These are phyloP conservation scores for Letharia columbiana DNA, from an alignment of 495 filamentous ascomycete species.

Conservation along the genomic window DNA sequence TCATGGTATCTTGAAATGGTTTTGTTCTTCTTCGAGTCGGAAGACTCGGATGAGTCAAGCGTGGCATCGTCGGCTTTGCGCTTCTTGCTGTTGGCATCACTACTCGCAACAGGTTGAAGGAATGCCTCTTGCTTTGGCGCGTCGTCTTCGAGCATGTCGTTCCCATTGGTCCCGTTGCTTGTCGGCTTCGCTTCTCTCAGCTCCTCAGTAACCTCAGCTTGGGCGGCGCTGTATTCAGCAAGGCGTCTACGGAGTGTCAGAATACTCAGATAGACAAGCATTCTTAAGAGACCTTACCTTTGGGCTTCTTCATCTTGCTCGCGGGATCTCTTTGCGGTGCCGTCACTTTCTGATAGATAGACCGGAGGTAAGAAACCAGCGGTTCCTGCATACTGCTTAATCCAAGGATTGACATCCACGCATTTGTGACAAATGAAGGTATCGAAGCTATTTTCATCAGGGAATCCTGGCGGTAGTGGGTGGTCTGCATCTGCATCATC, in stretches of 20 bases:
- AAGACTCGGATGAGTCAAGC: conserved; percentile 31
- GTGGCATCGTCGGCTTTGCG: conserved; percentile 63
- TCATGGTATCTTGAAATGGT: conserved; percentile 31
- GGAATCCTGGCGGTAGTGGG: conserved; percentile 74
- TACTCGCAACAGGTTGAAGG: conserved; percentile 14
- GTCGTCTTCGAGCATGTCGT: conserved; percentile 16
- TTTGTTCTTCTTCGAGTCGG: conserved; percentile 53
- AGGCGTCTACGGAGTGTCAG: conserved; percentile 1
- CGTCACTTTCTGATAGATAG: conserved; percentile 30
- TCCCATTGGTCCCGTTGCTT: conserved; percentile 3
- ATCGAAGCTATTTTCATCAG: conserved; percentile 78
- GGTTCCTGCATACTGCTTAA: conserved; percentile 80
- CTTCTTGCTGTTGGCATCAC: conserved; percentile 48
- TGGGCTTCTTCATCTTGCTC: not conserved
- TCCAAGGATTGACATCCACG: conserved; percentile 79
- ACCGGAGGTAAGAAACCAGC: conserved; percentile 73
- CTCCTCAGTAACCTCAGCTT: not conserved
- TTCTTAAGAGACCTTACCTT: not conserved
- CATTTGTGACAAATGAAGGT: conserved; percentile 92
- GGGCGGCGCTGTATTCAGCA: conserved; percentile 8
- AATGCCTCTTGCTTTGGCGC: conserved; percentile 17
- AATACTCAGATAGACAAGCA: not conserved
- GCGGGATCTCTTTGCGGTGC: conserved; percentile 20
- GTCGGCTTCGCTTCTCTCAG: not conserved
- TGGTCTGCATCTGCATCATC: conserved; percentile 41